phyloP scores from a whole-genome alignment of 495 filamentous ascomycete genomes.

The Penicillium roqueforti region DNA sequence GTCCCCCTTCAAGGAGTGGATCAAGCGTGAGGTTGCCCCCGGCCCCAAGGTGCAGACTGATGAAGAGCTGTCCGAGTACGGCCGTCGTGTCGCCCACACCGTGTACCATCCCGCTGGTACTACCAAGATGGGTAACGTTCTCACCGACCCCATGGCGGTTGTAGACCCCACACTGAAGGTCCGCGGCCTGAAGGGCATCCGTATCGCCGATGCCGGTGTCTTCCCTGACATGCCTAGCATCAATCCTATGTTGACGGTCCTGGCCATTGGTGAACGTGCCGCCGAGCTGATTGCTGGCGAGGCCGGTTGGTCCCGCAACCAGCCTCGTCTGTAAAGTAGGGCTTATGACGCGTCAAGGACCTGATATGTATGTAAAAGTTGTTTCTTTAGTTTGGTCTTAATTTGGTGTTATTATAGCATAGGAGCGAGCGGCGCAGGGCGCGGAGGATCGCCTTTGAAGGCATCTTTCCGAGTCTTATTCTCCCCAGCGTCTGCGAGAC shows the following conservation, averaged over 20 bases:
- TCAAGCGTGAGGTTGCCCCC: conserved; percentile 74
- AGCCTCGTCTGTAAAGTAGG: conserved; percentile 39
- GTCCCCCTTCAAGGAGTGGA: conserved; percentile 71
- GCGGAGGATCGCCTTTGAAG: background rate
- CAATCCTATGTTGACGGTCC: conserved; percentile 65
- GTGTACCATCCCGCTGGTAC: conserved; percentile 86
- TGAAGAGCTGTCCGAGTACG: conserved; percentile 70
- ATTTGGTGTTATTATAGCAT: conserved; percentile 20
- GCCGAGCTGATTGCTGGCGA: conserved; percentile 61
- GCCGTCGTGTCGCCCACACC: conserved; percentile 69
- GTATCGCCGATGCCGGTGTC: conserved; percentile 64
- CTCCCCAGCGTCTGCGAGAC: conserved; percentile 8
- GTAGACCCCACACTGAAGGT: conserved; percentile 57
- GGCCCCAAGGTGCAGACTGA: conserved; percentile 65
- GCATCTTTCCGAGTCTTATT: background rate
- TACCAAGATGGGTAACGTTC: conserved; percentile 76
- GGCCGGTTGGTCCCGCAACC: conserved; percentile 55
- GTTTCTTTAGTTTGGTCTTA: background rate
- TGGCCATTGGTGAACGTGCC: conserved; percentile 60
- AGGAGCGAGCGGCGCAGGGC: conserved; percentile 22
- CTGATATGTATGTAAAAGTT: conserved; percentile 11
- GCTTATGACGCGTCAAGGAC: conserved; percentile 4
- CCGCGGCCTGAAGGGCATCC: conserved; percentile 52
- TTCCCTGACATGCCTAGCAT: conserved; percentile 64
- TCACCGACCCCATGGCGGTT: conserved; percentile 59